phyloP scores from a whole-genome alignment of 257 asterid genomes.

The Nyctanthes arbortristis region DNA sequence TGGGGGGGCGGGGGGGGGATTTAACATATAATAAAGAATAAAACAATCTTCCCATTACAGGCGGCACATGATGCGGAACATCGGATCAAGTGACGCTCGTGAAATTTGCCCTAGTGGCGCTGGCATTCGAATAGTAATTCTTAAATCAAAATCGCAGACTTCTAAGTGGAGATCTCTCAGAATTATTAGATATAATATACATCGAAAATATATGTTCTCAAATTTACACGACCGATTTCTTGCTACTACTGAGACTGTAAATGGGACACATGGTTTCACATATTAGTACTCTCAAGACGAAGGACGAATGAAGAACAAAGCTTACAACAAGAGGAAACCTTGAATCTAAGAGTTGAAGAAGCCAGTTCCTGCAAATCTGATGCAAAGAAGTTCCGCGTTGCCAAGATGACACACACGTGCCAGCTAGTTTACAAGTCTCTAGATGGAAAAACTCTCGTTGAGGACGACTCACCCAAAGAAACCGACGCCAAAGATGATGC shows the following conservation, averaged over 20 bases:
- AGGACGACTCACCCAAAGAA: slow-evolving; percentile 58
- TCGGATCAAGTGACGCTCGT: too few relatives aligned
- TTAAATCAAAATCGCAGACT: background rate
- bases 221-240: slow-evolving; percentile 36
- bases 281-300: slow-evolving; percentile 20
- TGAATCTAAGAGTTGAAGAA: background rate
- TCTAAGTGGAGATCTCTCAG: slow-evolving; percentile 12
- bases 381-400: slow-evolving; percentile 16
- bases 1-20: too few relatives aligned
- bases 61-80: too few relatives aligned
- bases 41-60: too few relatives aligned
- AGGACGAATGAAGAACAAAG: slow-evolving; percentile 21
- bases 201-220: slow-evolving; percentile 20
- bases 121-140: background rate
- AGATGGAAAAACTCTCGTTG: slow-evolving; percentile 44
- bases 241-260: slow-evolving; percentile 9
- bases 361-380: slow-evolving; percentile 23
- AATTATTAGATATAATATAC: slow-evolving; percentile 31
- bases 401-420: slow-evolving; percentile 15
- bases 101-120: too few relatives aligned
- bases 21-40: too few relatives aligned
- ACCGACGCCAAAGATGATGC: slow-evolving; percentile 80
- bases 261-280: slow-evolving; percentile 23
- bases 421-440: slow-evolving; percentile 31
- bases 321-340: slow-evolving; percentile 6